These are phyloP conservation scores for Eucalyptus viminalis DNA, from an alignment of 345 rosid species.

Conservation along the genomic window DNA sequence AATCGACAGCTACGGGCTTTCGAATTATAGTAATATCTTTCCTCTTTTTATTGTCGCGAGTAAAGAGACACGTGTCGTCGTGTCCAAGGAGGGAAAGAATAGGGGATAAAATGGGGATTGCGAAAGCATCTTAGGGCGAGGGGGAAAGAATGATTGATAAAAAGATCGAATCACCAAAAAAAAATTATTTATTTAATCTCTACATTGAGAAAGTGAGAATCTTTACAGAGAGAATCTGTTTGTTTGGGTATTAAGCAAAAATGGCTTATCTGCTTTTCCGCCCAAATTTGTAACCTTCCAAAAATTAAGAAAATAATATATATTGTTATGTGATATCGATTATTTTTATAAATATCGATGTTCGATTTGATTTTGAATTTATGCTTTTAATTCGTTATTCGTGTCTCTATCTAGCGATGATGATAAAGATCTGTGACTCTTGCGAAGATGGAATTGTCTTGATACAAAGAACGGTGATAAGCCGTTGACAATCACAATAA, in stretches of 20 bases:
- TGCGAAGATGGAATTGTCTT: neutral
- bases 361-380: neutral
- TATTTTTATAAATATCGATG: neutral
- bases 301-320: neutral
- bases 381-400: neutral
- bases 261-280: neutral
- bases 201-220: neutral
- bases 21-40: neutral
- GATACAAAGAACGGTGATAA: neutral
- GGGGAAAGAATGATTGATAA: neutral
- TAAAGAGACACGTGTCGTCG: neutral
- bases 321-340: rapidly evolving
- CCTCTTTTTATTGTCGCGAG: neutral
- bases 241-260: neutral
- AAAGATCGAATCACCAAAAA: neutral
- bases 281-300: neutral
- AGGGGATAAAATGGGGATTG: neutral
- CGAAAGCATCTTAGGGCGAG: neutral
- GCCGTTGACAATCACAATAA: neutral
- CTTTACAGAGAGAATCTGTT: neutral
- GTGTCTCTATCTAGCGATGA: neutral
- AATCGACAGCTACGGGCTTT: neutral
- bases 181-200: neutral
- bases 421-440: neutral
- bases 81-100: neutral